These are phyloP conservation scores for Biscogniauxia marginata DNA, from an alignment of 2,329 filamentous ascomycete species.

Conservation along the genomic window DNA sequence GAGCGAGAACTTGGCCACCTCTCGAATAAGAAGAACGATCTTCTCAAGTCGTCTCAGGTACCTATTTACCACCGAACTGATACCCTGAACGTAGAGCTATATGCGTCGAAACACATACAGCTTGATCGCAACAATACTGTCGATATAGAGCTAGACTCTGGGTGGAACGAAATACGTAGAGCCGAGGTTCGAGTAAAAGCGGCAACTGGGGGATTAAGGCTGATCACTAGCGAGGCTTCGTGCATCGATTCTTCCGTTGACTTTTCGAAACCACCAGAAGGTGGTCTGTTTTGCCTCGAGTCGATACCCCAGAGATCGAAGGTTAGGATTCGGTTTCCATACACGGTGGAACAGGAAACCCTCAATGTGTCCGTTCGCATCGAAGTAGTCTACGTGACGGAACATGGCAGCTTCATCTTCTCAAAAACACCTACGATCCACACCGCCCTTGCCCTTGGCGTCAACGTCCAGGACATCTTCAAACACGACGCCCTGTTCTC, in stretches of 20 bases:
- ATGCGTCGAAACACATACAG: constrained; percentile 68
- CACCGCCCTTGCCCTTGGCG: constrained; percentile 79
- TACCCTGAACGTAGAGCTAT: constrained; percentile 67
- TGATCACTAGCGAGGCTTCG: constrained; percentile 60
- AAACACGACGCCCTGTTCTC: constrained; percentile 81
- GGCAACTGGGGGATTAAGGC: constrained; percentile 63
- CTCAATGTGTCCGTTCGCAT: constrained; percentile 69
- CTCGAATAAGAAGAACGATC: constrained; percentile 43
- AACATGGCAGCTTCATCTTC: constrained; percentile 63
- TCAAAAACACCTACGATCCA: constrained; percentile 62
- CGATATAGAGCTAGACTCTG: constrained; percentile 69
- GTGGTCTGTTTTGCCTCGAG: constrained; percentile 52
- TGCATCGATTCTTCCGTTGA: constrained; percentile 43
- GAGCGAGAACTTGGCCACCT: constrained; percentile 57
- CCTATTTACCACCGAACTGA: constrained; percentile 70
- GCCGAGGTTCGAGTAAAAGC: constrained; percentile 63
- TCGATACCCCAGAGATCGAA: constrained; percentile 43
- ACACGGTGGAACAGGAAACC: constrained; percentile 77
- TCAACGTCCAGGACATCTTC: constrained; percentile 96
- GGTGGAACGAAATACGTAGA: constrained; percentile 66
- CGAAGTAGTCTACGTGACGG: constrained; percentile 73
- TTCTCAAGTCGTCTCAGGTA: constrained; percentile 61
- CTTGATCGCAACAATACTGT: constrained; percentile 77
- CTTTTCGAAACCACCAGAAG: constrained; percentile 50
- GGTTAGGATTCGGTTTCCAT: constrained; percentile 69